Base-by-base conservation (phyloP, 2,329 filamentous ascomycete species). In the Sphaerulina vaccinii region DNA sequence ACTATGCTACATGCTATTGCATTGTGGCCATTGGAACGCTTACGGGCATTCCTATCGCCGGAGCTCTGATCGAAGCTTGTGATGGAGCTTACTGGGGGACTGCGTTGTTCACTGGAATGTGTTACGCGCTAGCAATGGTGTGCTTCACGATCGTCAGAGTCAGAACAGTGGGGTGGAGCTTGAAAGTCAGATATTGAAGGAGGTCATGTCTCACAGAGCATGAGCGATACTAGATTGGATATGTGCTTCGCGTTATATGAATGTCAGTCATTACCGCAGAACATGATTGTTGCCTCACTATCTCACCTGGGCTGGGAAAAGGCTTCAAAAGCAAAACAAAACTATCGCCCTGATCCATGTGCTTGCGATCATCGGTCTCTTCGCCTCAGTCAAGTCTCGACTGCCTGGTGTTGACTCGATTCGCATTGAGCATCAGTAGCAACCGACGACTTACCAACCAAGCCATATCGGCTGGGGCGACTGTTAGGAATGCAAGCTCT, bases 111-210 rank as follows among this genome's bases (percentile, higher is more conserved):
- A 59, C 63, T 2, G 64, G 63, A 0, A n/a, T 52, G 3, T 54
- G 53, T 22, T 66, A 66, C 50, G 52, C 54, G 4, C 29, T 56
- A n/a, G 54, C 56, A 3, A 35, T 61, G 38, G 50, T 48, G 9
- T 57, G 56, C 3, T 62, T 61, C 11, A 61, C 69, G 3, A 65
- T 62, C 53, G 68, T 70, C 18, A 63, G 73, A 33, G 70, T 68
- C 1, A 58, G 69, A 40, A 69, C 68, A 58, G 72, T 72, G 22
- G 74, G 74, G 10, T 75, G 71, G 72, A 51, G 45, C 29, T 8
- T 57, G 22, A 54, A n/a, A 18, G 58, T 54, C 13, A 55, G 46
- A 23, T 62, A 58, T 47, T 64, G 36, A 52, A 38, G 24, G 37
- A 7, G 22, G 3, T n/a, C n/a, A n/a, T n/a, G n/a, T 32, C 27